Base-by-base conservation (phyloP, 2,329 filamentous ascomycete genomes). In the Arthrobotrys musiformis region DNA sequence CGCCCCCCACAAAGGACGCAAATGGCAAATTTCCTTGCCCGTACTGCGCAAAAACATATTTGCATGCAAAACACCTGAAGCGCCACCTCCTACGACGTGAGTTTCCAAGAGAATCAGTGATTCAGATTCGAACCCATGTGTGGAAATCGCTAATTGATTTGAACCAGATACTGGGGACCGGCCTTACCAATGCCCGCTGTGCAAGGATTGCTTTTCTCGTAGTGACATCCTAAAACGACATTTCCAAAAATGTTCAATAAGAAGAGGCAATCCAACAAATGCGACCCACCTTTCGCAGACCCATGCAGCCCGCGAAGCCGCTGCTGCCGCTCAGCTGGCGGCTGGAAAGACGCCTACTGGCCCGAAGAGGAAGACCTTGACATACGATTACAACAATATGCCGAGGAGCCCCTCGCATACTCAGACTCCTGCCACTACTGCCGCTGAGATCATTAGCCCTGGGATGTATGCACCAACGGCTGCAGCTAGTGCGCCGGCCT, bases 161-260 rank as follows among this genome's bases (percentile, higher is more conserved):
- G 26, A 70, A 52, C 81, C 97, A 94, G 72, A 99, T 86, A 98
- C 95, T 78, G 95, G 95, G 82, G 94, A 98, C 84, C 93, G 95
- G 80, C 95, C 95, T 70, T 99, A 99, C 86, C 96, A 96, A 90
- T 99, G 95, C 85, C 93, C 97, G 80, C 88, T 99, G 62, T 99
- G 95, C 87, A 93, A 95, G 84, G 95, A 98, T 85, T 98, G 94
- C 35, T 99, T 99, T 85, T 97, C 93, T 58, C 91, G 95, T 84
- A 97, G 93, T 87, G 95, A 99, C 83, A 98, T 99, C 80, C 86
- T 99, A 82, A 99, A 99, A 87, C 93, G 95, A 80, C 95, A 99
- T 86, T 99, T 98, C 85, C 94, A 97, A 85, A 99, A 99, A 87
- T 99, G 95, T 86, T 97, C 95, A 42, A 93, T 97, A 80, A 91